Conservation (phyloP, 2,329 filamentous ascomycete species). For the Talaromyces verruculosus region DNA sequence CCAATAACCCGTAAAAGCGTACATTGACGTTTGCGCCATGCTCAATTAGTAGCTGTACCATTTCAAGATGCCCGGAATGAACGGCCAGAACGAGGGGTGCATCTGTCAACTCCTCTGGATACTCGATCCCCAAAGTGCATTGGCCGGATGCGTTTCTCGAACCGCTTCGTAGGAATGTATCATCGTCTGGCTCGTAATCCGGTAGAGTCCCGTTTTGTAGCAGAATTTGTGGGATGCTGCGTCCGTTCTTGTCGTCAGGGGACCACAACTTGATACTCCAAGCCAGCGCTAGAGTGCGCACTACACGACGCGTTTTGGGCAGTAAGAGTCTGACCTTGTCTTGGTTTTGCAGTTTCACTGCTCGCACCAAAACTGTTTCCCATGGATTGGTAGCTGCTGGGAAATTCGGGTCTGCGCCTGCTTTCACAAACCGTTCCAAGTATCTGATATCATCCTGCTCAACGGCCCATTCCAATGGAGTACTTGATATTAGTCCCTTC, state of each 20-base stretch:
- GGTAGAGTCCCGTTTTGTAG: neutral
- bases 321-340: neutral
- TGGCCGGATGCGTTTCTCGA: neutral
- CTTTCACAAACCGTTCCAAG: neutral
- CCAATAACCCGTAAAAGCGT: neutral
- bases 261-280: neutral
- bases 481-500: too few species aligned
- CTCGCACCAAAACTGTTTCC: neutral
- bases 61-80: neutral
- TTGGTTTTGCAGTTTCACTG: neutral
- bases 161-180: neutral
- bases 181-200: neutral
- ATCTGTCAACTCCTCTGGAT: neutral
- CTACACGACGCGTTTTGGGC: neutral
- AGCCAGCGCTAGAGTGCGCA: neutral
- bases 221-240: neutral
- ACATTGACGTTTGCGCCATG: neutral
- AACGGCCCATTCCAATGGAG: neutral
- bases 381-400: neutral
- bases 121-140: neutral
- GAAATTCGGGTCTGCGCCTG: neutral
- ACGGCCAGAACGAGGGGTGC: neutral
- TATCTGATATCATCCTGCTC: neutral
- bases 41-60: neutral
- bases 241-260: neutral